Percentiles rank a stretch among this genome's conserved stretches.
Conservation (phyloP, 2,329 filamentous ascomycete genomes). For the Talaromyces pinophilus region DNA sequence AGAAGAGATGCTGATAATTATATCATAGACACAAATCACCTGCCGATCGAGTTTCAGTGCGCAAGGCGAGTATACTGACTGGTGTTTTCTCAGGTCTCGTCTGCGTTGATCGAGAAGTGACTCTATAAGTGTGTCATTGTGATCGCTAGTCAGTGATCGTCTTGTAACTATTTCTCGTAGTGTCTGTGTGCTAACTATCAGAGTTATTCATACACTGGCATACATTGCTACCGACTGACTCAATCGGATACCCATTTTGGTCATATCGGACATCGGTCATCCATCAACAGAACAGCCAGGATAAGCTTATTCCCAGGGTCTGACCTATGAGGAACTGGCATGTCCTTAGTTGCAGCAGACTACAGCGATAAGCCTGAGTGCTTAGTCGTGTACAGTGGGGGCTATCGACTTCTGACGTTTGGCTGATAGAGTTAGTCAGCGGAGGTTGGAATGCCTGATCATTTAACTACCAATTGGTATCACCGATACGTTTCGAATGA, state of each 20-base stretch:
- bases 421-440: not conserved
- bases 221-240: not conserved
- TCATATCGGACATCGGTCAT: not conserved
- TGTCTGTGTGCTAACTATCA: not conserved
- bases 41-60: not conserved
- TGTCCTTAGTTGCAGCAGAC: conserved; percentile 1
- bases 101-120: not conserved
- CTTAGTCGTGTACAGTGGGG: not conserved
- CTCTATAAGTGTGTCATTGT: not conserved
- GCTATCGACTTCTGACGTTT: not conserved
- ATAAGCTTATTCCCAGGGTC: not conserved
- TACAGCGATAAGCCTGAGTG: not conserved
- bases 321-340: not conserved
- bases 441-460: not conserved
- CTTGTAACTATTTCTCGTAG: not conserved
- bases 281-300: not conserved
- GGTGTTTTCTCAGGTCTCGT: not conserved
- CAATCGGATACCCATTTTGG: not conserved
- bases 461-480: not conserved
- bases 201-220: not conserved
- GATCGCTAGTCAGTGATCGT: conserved; percentile 2
- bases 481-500: not conserved
- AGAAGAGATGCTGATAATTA: not conserved
- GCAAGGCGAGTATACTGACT: not conserved
- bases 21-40: not conserved